Evolutionary conservation across 2,329 filamentous ascomycete species (phyloP).

Genomic region (Fusarium siculi): DNA sequence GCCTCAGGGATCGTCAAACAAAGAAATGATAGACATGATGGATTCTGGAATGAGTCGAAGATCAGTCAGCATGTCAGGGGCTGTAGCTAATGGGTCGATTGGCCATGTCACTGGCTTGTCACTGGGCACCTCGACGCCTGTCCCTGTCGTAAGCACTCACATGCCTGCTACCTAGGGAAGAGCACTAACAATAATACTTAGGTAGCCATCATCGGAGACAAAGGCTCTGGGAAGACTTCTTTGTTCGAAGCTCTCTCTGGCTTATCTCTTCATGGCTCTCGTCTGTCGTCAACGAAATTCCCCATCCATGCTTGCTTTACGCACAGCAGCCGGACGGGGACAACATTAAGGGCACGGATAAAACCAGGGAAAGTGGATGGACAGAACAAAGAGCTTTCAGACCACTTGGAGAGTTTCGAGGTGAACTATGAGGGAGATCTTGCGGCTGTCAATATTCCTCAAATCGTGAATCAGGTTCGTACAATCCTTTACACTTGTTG

Average conservation of each 20-base stretch:
- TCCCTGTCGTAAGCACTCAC: not conserved
- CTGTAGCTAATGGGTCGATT: not conserved
- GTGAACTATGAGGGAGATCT: not conserved
- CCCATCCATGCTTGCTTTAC: not conserved
- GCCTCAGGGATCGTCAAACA: not conserved
- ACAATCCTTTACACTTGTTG: rapidly evolving
- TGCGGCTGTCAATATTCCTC: not conserved
- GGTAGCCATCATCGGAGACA: not conserved
- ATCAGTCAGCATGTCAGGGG: not conserved
- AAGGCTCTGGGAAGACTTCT: not conserved
- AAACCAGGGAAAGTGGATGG: not conserved
- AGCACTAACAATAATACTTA: not conserved
- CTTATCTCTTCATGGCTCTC: not conserved
- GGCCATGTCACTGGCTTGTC: not conserved
- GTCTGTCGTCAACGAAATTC: not conserved
- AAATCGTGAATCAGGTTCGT: not conserved
- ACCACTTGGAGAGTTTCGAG: not conserved
- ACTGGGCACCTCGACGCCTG: not conserved
- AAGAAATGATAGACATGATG: not conserved
- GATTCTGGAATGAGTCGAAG: not conserved
- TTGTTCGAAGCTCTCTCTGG: not conserved
- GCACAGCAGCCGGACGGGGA: not conserved
- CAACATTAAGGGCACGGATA: not conserved
- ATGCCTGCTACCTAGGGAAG: rapidly evolving
- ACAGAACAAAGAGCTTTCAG: not conserved